These are phyloP conservation scores for Fusarium humuli DNA, from an alignment of 2,329 filamentous ascomycete genomes.

Conservation along the genomic window DNA sequence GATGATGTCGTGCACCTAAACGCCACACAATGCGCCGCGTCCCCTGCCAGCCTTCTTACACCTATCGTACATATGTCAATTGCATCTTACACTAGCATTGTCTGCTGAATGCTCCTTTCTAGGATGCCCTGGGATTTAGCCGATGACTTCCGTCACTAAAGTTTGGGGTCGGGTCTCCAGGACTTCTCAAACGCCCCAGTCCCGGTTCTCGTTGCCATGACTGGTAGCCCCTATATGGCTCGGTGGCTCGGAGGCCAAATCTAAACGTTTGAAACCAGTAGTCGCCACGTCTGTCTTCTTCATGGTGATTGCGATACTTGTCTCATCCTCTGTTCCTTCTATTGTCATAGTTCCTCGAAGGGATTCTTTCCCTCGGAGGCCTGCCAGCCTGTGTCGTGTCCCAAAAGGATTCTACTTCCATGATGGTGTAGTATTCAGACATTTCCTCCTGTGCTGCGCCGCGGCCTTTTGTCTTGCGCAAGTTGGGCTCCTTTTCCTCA, in stretches of 20 bases:
- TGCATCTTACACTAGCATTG: constrained; percentile 16
- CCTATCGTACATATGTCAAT: constrained; percentile 15
- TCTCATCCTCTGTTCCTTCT: background rate
- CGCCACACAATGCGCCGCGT: constrained; percentile 13
- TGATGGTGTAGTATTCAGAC: constrained; percentile 24
- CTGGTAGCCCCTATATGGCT: background rate
- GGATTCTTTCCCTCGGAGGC: background rate
- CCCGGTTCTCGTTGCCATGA: background rate
- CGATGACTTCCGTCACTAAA: background rate
- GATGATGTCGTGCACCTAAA: constrained; percentile 1
- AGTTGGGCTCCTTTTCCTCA: constrained; percentile 50
- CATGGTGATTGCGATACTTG: background rate
- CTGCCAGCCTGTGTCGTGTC: constrained; percentile 46
- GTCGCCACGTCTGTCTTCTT: background rate
- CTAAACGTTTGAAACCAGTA: background rate
- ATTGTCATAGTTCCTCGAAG: background rate
- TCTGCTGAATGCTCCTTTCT: background rate
- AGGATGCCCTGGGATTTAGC: background rate
- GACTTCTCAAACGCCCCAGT: background rate
- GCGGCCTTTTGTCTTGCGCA: constrained; percentile 39
- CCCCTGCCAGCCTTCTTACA: background rate
- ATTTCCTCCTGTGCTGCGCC: constrained; percentile 40
- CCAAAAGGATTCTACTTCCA: constrained; percentile 49
- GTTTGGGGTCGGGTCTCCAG: background rate
- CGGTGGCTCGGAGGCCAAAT: background rate